Evolutionary conservation across 1,139 yeast genomes (phyloP), one percentile per base, ranked within the genome.

Genomic region (Geotrichum cucujoidarum): DNA sequence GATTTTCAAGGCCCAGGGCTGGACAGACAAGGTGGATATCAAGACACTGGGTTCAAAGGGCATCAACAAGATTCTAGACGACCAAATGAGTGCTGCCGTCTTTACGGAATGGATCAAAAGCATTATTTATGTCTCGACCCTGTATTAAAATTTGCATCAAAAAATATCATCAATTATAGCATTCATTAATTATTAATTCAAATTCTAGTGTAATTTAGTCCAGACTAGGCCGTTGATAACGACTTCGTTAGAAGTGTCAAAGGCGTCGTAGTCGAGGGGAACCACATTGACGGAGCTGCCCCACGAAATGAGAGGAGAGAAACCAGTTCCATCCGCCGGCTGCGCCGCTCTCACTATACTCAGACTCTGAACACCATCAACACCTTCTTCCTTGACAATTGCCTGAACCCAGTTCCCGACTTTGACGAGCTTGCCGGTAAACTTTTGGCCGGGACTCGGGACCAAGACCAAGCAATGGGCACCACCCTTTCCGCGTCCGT

Each of bases 341-440:
- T 43, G 47, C 4, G 32, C 34, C 5, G 53, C 51, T 22, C 53
- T 47, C 13, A 55, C 40, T 10, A 53, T 29, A 4, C 53, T 38
- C 10, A 55, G 36, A 21, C 48, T 42, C 8, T 43, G 41, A 5
- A 36, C 45, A n/a, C 53, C 48, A 11, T 31, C 41, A 8, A 35
- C 24, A 2, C 27, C 25, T 5, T 18, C n/a, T 10, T 52, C 43
- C 36, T 49, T 52, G 10, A 53, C 32, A 21, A 58, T 43, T 1
- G 54, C 60, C 47, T 58, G 61, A 30, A 45, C 33, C 57, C 60
- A 58, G 17, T 46, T 41, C 13, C 60, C 61, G 4, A 58, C 57
- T 17, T 57, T 41, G 1, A 58, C 57, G 1, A 57, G 22, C 29
- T 54, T 52, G n/a, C 61, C 61, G 14, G 50, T 48, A 22, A 47